phyloP scores from a whole-genome alignment of 495 filamentous ascomycete genomes.

The Aspergillus ostianus region DNA sequence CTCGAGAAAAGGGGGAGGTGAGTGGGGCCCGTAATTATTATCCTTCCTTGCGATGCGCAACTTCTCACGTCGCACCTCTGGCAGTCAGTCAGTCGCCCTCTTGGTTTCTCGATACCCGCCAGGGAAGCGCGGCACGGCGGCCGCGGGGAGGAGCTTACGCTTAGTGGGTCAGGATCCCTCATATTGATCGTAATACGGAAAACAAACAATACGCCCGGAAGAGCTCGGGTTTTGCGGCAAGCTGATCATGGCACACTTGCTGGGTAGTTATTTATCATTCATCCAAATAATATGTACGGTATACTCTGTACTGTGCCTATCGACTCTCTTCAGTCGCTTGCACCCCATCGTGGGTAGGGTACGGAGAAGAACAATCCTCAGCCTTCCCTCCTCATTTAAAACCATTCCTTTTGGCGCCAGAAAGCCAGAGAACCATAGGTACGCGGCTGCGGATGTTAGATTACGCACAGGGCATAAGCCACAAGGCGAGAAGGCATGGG shows the following conservation, averaged over 20 bases:
- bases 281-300: no score
- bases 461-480: neutral
- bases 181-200: no score
- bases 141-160: constrained; percentile 9
- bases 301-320: no score
- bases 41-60: neutral
- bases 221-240: no score
- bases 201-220: no score
- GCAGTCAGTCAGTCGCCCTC: neutral
- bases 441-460: neutral
- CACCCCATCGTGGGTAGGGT: no score
- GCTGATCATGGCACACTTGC: no score
- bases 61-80: constrained; percentile 11
- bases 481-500: no score
- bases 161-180: constrained; percentile 15
- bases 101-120: constrained; percentile 17
- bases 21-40: neutral
- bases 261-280: no score
- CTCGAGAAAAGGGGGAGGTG: constrained; percentile 15
- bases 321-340: no score
- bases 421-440: constrained; percentile 1
- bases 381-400: neutral
- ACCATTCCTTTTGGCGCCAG: constrained; percentile 27
- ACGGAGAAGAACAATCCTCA: no score
- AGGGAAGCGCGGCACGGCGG: constrained; percentile 31